A percentile compares a stretch with the other conserved stretches of the same genome.
Conservation (phyloP, 495 filamentous ascomycete genomes). For the Venustampulla echinocandica region DNA sequence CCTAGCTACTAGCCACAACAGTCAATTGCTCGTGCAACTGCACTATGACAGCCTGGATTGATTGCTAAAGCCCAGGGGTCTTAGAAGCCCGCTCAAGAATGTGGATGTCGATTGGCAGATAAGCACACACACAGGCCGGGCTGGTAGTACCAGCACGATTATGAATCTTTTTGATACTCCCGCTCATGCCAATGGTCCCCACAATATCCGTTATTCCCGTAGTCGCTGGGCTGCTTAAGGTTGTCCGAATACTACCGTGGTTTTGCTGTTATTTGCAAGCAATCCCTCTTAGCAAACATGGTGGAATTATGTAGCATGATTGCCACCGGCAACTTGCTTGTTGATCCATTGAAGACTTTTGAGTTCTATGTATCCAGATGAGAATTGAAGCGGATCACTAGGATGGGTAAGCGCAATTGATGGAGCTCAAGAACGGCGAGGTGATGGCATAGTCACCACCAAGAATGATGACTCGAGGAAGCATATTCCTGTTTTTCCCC, state of each 20-base stretch:
- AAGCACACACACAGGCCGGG: no score
- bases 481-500: conserved; percentile 41
- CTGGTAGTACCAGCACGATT: conserved; percentile 56
- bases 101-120: conserved; percentile 72
- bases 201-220: conserved; percentile 71
- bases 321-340: conserved; percentile 60
- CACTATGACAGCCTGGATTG: conserved; percentile 1
- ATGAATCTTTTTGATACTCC: conserved; percentile 65
- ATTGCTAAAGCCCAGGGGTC: conserved; percentile 13
- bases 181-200: conserved; percentile 63
- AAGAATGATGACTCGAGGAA: conserved; percentile 54
- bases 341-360: conserved; percentile 53
- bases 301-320: conserved; percentile 75
- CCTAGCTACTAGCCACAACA: conserved; percentile 72
- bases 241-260: conserved; percentile 72
- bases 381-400: conserved; percentile 60
- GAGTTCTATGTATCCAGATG: conserved; percentile 53
- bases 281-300: conserved; percentile 65
- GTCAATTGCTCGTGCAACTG: conserved; percentile 69
- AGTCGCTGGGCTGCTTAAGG: conserved; percentile 63
- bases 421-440: conserved; percentile 51
- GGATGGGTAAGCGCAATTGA: conserved; percentile 55
- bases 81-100: conserved; percentile 68
- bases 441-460: conserved; percentile 62
- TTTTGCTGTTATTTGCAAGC: conserved; percentile 67